Evolutionary conservation across 345 rosid genomes (phyloP), one percentile per base, ranked within the genome.

Genomic region (Euclidium syriacum): DNA sequence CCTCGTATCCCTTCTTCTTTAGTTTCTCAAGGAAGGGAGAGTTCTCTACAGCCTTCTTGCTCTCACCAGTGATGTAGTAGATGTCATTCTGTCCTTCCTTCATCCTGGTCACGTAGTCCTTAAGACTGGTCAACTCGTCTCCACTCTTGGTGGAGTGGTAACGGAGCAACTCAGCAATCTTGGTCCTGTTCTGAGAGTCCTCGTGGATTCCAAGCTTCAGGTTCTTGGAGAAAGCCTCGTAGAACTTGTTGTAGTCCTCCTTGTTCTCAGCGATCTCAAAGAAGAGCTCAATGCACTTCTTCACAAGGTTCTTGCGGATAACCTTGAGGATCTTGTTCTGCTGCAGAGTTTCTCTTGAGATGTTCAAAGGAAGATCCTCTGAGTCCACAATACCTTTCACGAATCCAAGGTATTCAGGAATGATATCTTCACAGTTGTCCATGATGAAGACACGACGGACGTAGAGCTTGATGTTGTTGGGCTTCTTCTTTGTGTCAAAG

Each of bases 121-220:
- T 89, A 51, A 89, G 72, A 67, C 95, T 84, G 1, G 96, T 89
- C 80, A 89, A 1, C 77, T 84, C 91, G 8, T 86, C 95, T 34
- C 95, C 95, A 2, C 96, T 89, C 89, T 86, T 89, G 51, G 96
- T 89, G 11, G 96, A 89, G 68, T 89, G 96, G 73, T 86, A 86
- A 1, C 95, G 64, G 29, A 89, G 91, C 64, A 86, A 50, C 47
- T 89, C 96, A 34, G 95, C 96, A 27, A 89, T 73, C 81, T 86
- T 89, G 0, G 79, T 59, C 78, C 81, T 81, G 87, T 86, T 89
- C 51, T 75, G 78, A 33, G 91, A 81, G 46, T 89, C 96, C 83
- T 84, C 96, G 0, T 86, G 96, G 78, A 89, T 86, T 7, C 95
- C 91, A 0, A 89, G 83, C 79, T 89, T 89, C 59, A 89, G 73